phyloP scores from a whole-genome alignment of 441 rosid genomes.

The Populus hybrid region DNA sequence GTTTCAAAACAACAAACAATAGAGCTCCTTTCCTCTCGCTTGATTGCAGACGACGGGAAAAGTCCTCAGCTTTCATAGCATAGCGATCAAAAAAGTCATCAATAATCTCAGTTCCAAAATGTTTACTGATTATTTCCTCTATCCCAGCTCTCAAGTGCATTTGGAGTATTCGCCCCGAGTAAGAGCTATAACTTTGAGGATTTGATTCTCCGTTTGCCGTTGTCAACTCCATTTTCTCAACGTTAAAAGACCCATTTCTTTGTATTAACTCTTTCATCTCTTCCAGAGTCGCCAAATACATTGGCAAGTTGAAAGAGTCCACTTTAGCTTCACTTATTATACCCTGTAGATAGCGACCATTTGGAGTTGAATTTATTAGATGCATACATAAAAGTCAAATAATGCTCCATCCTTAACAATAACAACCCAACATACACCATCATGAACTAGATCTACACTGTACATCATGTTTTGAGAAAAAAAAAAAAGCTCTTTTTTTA shows the following conservation, averaged over 20 bases:
- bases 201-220: background rate
- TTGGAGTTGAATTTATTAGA: background rate
- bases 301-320: slow-evolving; percentile 35
- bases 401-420: too few species aligned
- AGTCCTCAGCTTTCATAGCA: slow-evolving; percentile 4
- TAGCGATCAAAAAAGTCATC: slow-evolving; percentile 21
- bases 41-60: background rate
- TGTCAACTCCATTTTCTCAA: slow-evolving; percentile 27
- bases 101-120: slow-evolving; percentile 16
- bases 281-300: slow-evolving; percentile 20
- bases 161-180: background rate
- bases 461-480: too few species aligned
- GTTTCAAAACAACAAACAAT: slow-evolving; percentile 1
- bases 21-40: background rate
- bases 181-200: background rate
- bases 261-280: slow-evolving; percentile 22
- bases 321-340: slow-evolving; percentile 25
- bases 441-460: too few species aligned
- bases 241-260: slow-evolving; percentile 28
- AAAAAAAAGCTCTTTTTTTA: background rate
- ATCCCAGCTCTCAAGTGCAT: slow-evolving; percentile 17
- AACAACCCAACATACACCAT: too few species aligned
- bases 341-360: slow-evolving; percentile 19
- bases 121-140: slow-evolving; percentile 22
- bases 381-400: too few species aligned